Conservation (phyloP, 2,329 filamentous ascomycete species). For the Coniella lustricola region DNA sequence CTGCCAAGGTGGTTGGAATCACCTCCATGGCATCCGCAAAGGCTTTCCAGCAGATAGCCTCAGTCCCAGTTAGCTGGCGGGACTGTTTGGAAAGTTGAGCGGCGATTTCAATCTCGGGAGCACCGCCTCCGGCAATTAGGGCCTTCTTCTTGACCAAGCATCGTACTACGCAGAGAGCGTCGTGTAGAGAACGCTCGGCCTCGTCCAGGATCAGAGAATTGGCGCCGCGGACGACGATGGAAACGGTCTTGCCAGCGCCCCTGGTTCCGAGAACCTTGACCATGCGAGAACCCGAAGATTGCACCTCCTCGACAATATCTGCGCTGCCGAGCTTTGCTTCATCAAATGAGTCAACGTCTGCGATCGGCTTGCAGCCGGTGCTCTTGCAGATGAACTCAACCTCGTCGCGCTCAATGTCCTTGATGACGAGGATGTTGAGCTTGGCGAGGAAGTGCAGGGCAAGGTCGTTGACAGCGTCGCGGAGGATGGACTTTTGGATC, state of each 20-base stretch:
- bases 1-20: slow-evolving; percentile 89
- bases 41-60: slow-evolving; percentile 98
- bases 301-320: slow-evolving; percentile 87
- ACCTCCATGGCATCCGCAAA: slow-evolving; percentile 98
- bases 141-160: slow-evolving; percentile 99
- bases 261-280: slow-evolving; percentile 94
- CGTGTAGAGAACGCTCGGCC: slow-evolving; percentile 92
- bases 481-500: slow-evolving; percentile 96
- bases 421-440: slow-evolving; percentile 89
- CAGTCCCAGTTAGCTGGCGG: slow-evolving; percentile 78
- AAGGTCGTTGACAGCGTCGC: slow-evolving; percentile 95
- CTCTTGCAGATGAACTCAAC: slow-evolving; percentile 99
- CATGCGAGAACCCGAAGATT: slow-evolving; percentile 80
- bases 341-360: slow-evolving; percentile 96
- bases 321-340: slow-evolving; percentile 96
- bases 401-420: slow-evolving; percentile 97
- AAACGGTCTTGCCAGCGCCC: slow-evolving; percentile 78
- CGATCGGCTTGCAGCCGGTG: slow-evolving; percentile 96
- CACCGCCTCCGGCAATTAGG: slow-evolving; percentile 94
- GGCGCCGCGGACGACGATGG: slow-evolving; percentile 87
- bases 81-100: slow-evolving; percentile 77
- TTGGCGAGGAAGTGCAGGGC: slow-evolving; percentile 97
- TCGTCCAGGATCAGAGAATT: slow-evolving; percentile 94
- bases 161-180: slow-evolving; percentile 93
- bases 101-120: slow-evolving; percentile 93